Evolutionary conservation across 768 basidiomycete species (phyloP), one percentile per base, ranked within the genome.

Genomic region (Cantharellus anzutake): DNA sequence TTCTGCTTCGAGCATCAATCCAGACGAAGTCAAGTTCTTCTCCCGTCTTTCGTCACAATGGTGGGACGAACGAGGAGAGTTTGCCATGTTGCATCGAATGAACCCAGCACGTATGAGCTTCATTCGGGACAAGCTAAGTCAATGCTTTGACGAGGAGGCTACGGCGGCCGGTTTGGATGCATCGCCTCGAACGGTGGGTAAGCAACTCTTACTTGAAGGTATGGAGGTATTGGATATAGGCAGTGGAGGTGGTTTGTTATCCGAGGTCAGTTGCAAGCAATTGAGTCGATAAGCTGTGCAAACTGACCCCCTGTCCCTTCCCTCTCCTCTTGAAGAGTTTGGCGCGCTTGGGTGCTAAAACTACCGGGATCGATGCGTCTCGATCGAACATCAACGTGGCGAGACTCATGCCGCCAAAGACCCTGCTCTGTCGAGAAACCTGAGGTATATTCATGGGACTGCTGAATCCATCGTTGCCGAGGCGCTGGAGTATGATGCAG

Each of bases 61-160:
- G 93, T 97, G 93, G 92, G 82, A 93, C 70, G 89, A 94, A 67
- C 78, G 75, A 20, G 93, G 94, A 64, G 93, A 97, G 69, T 93
- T 94, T 68, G 76, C 73, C 2, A 73, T 91, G 42, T 72, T 99
- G 41, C 96, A 98, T 68, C 80, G 80, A 66, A 97, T 99, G 94
- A 99, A 99, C 71, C 91, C 92, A 1, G 77, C 83, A 5, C 76
- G 96, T 48, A 77, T 92, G 65, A 79, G 80, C 59, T 96, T 90
- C 69, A 77, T 99, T 39, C 77, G 80, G 44, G 78, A 87, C 64
- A 90, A 90, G 68, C 64, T 90, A 42, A 69, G 77, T 52, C 84
- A 87, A 65, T 71, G 75, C 14, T 71, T 73, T n/a, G 74, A 74
- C 11, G 84, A 86, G 48, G 71, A 66, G 7, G 61, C 64, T 61